phyloP scores from a whole-genome alignment of 352 stramenopile species.

The Salisapilia sapeloensis region DNA sequence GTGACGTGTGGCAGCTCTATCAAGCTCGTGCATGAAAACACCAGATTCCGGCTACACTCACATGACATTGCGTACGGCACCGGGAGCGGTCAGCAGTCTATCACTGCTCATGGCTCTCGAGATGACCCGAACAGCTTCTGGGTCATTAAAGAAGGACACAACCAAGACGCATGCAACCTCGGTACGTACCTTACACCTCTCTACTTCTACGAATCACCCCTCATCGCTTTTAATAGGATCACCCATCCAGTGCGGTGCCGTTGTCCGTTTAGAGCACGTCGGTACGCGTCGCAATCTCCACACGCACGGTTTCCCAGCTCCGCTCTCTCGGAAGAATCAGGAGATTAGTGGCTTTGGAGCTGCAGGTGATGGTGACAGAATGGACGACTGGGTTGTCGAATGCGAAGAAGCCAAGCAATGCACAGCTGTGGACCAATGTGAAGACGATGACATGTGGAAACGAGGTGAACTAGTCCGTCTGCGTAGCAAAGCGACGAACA shows the following conservation, averaged over 20 bases:
- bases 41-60: slow-evolving; percentile 65
- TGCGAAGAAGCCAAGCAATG: slow-evolving; percentile 60
- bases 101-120: slow-evolving; percentile 43
- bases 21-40: slow-evolving; percentile 62
- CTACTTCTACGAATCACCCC: background rate
- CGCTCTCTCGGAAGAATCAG: slow-evolving; percentile 30
- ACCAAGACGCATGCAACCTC: slow-evolving; percentile 16
- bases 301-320: slow-evolving; percentile 50
- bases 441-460: slow-evolving; percentile 61
- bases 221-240: slow-evolving; percentile 8
- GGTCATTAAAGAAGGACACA: slow-evolving; percentile 68
- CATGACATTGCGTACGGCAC: slow-evolving; percentile 68
- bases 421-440: slow-evolving; percentile 41
- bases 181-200: slow-evolving; percentile 4
- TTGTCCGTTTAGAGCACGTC: slow-evolving; percentile 60
- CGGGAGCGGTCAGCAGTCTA: slow-evolving; percentile 63
- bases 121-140: slow-evolving; percentile 80
- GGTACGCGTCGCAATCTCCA: slow-evolving; percentile 62
- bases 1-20: slow-evolving; percentile 75
- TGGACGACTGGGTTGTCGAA: slow-evolving; percentile 64
- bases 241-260: slow-evolving; percentile 42
- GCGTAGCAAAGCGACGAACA: slow-evolving; percentile 29
- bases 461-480: slow-evolving; percentile 51
- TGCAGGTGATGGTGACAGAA: slow-evolving; percentile 46
- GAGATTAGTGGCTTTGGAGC: slow-evolving; percentile 74